Conservation (phyloP, 2,329 filamentous ascomycete species). For the Cordyceps tenuipes region DNA sequence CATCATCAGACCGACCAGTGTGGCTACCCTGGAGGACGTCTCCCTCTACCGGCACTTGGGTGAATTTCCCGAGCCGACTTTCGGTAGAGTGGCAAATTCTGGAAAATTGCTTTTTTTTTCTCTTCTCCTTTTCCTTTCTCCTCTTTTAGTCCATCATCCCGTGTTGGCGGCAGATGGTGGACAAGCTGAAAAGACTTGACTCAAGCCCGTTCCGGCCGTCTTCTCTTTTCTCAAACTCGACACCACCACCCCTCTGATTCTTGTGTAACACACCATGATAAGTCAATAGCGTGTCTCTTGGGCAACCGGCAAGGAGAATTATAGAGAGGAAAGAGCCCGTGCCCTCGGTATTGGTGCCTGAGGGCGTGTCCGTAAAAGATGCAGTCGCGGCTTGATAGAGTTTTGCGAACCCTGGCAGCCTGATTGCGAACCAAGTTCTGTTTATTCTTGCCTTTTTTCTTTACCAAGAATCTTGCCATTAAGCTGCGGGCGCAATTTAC, state of each 20-base stretch:
- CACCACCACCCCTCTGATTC: background rate
- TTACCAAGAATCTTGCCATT: background rate
- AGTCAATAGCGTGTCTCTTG: background rate
- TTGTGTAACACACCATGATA: constrained; percentile 1
- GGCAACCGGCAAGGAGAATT: background rate
- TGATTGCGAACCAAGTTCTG: background rate
- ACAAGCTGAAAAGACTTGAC: background rate
- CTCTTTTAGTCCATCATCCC: background rate
- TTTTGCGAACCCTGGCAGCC: constrained; percentile 8
- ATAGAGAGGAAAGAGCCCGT: background rate
- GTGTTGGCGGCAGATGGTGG: background rate
- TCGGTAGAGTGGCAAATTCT: too few relatives aligned
- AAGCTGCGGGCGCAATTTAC: background rate
- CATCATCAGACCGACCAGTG: too few relatives aligned
- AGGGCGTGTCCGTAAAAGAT: background rate
- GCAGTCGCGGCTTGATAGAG: background rate
- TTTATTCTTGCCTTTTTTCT: background rate
- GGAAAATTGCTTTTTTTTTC: background rate
- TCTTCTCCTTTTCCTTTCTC: background rate
- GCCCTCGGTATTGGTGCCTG: too few relatives aligned
- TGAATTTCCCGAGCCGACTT: too few relatives aligned
- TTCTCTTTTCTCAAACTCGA: too few relatives aligned
- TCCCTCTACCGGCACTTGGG: too few relatives aligned
- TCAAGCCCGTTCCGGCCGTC: background rate
- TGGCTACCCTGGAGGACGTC: too few relatives aligned